Conservation (phyloP, 1,284 basidiomycete genomes). For the Peniophora sp. region DNA sequence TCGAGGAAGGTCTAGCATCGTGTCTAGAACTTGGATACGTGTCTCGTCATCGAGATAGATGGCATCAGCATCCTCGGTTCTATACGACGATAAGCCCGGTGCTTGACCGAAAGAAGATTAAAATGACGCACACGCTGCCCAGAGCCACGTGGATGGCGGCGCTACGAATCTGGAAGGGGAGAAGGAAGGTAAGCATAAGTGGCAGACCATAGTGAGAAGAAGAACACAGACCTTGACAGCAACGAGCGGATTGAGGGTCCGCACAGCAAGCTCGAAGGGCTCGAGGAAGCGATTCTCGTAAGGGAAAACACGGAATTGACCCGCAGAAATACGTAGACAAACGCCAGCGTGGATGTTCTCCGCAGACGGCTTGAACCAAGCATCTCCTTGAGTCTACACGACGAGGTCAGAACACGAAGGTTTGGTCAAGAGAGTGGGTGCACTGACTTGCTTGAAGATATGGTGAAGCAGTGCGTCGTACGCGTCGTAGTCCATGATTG, state of each 20-base stretch:
- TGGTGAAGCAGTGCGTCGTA: slow-evolving; percentile 66
- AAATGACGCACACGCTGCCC: slow-evolving; percentile 47
- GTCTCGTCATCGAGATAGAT: slow-evolving; percentile 50
- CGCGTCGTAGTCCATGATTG: slow-evolving; percentile 62
- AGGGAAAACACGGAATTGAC: slow-evolving; percentile 60
- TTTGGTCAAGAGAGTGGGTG: slow-evolving; percentile 8
- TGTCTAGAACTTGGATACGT: slow-evolving; percentile 61
- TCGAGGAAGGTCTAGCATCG: slow-evolving; percentile 50
- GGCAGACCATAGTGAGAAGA: neutral
- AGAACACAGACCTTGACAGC: slow-evolving; percentile 56
- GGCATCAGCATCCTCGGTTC: slow-evolving; percentile 40
- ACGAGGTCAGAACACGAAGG: neutral
- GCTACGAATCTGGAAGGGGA: slow-evolving; percentile 31
- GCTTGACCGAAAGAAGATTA: neutral
- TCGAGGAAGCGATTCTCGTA: slow-evolving; percentile 54
- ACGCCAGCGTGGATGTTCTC: slow-evolving; percentile 66
- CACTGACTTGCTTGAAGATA: slow-evolving; percentile 46
- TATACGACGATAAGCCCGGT: slow-evolving; percentile 15
- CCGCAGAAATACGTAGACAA: slow-evolving; percentile 55
- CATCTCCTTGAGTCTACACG: slow-evolving; percentile 55
- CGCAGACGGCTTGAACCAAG: slow-evolving; percentile 70
- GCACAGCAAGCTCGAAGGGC: slow-evolving; percentile 66
- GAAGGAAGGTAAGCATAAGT: neutral
- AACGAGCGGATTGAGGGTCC: slow-evolving; percentile 68
- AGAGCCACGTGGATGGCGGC: slow-evolving; percentile 78